A percentile compares a stretch with the other conserved stretches of the same genome.
Evolutionary conservation across 2,329 filamentous ascomycete genomes (phyloP).

Genomic region (Aspergillus sergii): DNA sequence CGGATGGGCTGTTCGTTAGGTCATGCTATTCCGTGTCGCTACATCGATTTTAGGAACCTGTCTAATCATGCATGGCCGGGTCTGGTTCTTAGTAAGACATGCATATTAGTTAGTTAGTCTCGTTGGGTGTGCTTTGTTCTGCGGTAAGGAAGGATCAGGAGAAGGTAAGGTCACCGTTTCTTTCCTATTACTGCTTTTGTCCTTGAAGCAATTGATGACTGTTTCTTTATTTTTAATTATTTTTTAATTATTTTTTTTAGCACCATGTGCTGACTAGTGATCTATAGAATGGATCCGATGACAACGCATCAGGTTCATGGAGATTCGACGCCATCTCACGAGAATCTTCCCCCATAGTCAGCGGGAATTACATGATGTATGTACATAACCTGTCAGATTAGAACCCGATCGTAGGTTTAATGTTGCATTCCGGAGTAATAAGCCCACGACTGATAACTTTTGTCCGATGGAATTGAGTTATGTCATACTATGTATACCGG

Average conservation of each 20-base stretch:
- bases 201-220: background rate
- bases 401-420: background rate
- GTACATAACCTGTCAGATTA: conserved; percentile 1
- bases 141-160: background rate
- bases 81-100: conserved; percentile 13
- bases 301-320: background rate
- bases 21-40: background rate
- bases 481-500: background rate
- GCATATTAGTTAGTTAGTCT: conserved; percentile 3
- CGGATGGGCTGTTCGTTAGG: conserved; percentile 4
- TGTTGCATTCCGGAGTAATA: conserved; percentile 2
- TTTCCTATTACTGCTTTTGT: background rate
- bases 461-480: background rate
- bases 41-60: background rate
- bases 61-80: conserved; percentile 1
- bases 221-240: background rate
- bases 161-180: background rate
- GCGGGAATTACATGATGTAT: background rate
- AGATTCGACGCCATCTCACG: background rate
- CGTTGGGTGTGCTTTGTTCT: background rate
- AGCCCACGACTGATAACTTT: background rate
- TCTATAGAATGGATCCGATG: background rate
- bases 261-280: background rate
- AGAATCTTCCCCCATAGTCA: background rate
- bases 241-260: background rate